Conservation (phyloP, 23 red algal genomes). For the Gracilaria vermiculophylla region DNA sequence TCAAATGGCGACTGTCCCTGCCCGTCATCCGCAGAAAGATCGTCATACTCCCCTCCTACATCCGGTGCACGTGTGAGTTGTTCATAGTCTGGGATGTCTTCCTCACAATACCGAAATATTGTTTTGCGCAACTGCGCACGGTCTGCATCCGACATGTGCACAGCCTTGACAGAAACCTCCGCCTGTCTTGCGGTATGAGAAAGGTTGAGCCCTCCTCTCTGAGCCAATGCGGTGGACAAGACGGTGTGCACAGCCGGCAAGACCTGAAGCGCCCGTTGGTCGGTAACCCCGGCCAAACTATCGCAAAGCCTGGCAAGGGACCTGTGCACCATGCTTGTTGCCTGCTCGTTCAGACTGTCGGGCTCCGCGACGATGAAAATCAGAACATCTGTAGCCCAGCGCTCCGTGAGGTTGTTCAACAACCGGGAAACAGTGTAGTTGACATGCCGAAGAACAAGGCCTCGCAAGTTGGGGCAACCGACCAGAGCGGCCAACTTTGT, state of each 20-base stretch:
- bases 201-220: not conserved
- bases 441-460: conserved; percentile 33
- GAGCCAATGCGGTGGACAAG: conserved; percentile 29
- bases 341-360: conserved; percentile 31
- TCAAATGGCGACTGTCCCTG: conserved; percentile 24
- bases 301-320: conserved; percentile 32
- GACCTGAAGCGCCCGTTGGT: conserved; percentile 18
- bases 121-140: conserved; percentile 21
- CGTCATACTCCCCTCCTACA: not conserved
- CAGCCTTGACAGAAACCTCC: not conserved
- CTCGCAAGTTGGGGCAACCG: conserved; percentile 15
- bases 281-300: conserved; percentile 44
- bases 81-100: conserved; percentile 10
- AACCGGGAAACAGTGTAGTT: conserved; percentile 51
- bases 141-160: not conserved
- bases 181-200: not conserved
- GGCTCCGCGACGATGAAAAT: conserved; percentile 34
- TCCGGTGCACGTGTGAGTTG: conserved; percentile 8
- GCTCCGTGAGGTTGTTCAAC: not conserved
- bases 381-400: conserved; percentile 40
- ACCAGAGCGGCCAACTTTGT: not conserved
- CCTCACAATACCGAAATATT: conserved; percentile 31
- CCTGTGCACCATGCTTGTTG: conserved; percentile 16
- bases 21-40: not conserved
- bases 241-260: conserved; percentile 34